These are phyloP conservation scores for Chamaecrista fasciculata DNA, from an alignment of 306 rosid genomes.

Conservation along the genomic window DNA sequence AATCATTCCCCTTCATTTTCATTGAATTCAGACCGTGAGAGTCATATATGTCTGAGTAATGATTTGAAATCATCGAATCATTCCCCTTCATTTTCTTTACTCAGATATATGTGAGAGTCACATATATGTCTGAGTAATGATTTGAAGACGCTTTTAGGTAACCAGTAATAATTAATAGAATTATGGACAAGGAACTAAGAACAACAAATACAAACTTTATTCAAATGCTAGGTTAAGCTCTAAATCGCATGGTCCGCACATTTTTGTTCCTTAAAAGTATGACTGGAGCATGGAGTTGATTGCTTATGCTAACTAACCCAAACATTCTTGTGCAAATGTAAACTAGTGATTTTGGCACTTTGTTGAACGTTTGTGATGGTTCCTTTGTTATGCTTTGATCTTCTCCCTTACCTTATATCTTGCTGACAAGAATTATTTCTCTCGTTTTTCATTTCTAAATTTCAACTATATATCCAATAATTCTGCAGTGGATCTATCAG, in stretches of 20 bases:
- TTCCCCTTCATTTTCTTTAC: neutral
- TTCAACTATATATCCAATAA: neutral
- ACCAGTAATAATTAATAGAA: conserved; percentile 20
- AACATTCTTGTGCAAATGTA: conserved; percentile 16
- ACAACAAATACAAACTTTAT: conserved; percentile 12
- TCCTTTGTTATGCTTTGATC: neutral
- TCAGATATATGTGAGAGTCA: neutral
- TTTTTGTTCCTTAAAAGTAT: neutral
- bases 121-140: conserved; percentile 11
- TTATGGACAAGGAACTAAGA: neutral
- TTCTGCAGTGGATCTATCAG: conserved; percentile 65
- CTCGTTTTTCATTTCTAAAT: neutral
- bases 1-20: neutral
- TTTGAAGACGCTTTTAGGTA: too few species aligned
- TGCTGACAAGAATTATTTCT: conserved; percentile 26
- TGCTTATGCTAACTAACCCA: conserved; percentile 21
- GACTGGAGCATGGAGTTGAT: neutral
- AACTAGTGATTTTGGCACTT: neutral
- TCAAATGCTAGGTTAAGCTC: neutral
- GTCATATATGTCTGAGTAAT: conserved; percentile 8
- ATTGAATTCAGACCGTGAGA: neutral
- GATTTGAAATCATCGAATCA: neutral
- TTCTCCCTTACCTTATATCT: neutral
- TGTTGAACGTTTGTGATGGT: neutral
- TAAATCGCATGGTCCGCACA: neutral